phyloP scores from a whole-genome alignment of 495 filamentous ascomycete genomes.

The Peziza echinospora region DNA sequence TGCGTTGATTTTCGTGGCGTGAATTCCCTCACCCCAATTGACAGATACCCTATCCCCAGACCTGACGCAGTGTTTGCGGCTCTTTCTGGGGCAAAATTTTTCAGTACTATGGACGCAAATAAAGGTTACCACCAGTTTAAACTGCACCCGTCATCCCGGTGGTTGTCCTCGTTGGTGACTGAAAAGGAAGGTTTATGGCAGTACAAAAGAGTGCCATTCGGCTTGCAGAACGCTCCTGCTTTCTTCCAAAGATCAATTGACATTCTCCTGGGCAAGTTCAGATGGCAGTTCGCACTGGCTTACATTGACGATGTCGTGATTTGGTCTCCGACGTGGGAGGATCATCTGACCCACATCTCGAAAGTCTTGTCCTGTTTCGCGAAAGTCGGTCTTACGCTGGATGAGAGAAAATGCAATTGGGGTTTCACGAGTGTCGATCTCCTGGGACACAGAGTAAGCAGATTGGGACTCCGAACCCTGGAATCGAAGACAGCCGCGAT shows the following conservation, averaged over 20 bases:
- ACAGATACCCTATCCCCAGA: neutral
- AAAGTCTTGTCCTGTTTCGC: neutral
- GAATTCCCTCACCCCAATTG: neutral
- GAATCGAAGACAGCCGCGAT: slow-evolving; percentile 1
- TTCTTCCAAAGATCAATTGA: slow-evolving; percentile 3
- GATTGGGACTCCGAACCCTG: neutral
- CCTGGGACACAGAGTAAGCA: neutral
- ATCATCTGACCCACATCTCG: neutral
- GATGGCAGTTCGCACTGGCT: neutral
- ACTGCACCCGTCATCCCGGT: neutral
- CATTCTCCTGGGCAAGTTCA: neutral
- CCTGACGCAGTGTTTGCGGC: neutral
- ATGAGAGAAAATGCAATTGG: neutral
- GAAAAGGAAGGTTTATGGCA: neutral
- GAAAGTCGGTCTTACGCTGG: neutral
- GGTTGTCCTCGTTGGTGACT: neutral
- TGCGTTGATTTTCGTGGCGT: slow-evolving; percentile 1
- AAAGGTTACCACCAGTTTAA: neutral
- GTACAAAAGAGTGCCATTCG: neutral
- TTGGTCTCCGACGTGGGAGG: neutral
- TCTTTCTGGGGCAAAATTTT: neutral
- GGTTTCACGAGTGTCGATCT: neutral
- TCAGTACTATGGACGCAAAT: neutral
- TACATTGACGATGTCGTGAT: slow-evolving; percentile 2
- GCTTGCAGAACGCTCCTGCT: neutral